Conservation (phyloP, 148 eudicot species). For the Cornus kousa region DNA sequence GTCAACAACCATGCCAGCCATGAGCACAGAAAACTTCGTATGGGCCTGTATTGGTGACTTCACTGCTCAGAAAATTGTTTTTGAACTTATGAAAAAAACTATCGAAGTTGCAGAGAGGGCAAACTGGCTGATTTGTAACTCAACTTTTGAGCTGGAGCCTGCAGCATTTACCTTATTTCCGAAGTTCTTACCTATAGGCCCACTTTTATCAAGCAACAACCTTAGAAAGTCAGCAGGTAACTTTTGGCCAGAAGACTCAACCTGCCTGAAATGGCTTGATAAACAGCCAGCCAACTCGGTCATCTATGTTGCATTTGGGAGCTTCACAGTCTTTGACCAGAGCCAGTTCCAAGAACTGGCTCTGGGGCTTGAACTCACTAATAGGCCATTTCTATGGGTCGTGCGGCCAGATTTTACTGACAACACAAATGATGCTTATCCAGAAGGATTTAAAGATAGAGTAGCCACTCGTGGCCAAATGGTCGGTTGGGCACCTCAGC, state of each 20-base stretch:
- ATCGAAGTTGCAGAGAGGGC: neutral
- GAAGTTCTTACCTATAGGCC: slow-evolving; percentile 22
- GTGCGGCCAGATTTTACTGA: slow-evolving; percentile 32
- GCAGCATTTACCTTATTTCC: slow-evolving; percentile 24
- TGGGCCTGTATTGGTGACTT: slow-evolving; percentile 26
- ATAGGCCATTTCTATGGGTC: slow-evolving; percentile 48
- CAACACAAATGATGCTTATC: slow-evolving; percentile 15
- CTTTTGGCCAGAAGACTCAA: slow-evolving; percentile 31
- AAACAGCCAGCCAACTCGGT: slow-evolving; percentile 28
- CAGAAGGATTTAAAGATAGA: slow-evolving; percentile 28
- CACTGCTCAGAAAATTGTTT: slow-evolving; percentile 3
- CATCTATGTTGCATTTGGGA: slow-evolving; percentile 33
- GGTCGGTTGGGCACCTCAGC: slow-evolving; percentile 43
- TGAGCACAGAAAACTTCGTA: slow-evolving; percentile 20
- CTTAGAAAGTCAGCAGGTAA: slow-evolving; percentile 19
- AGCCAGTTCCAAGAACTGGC: slow-evolving; percentile 45
- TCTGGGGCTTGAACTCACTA: slow-evolving; percentile 38
- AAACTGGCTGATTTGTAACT: slow-evolving; percentile 28
- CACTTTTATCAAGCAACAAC: slow-evolving; percentile 28
- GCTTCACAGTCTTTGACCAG: slow-evolving; percentile 24
- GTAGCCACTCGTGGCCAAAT: slow-evolving; percentile 26
- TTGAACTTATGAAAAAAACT: neutral
- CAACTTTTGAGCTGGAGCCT: slow-evolving; percentile 25
- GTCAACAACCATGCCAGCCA: slow-evolving; percentile 30
- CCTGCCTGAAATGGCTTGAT: slow-evolving; percentile 34